A percentile compares a stretch with the other conserved stretches of the same genome.
Evolutionary conservation across 139 green algal species (phyloP).

Genomic region (Closterium sp.): DNA sequence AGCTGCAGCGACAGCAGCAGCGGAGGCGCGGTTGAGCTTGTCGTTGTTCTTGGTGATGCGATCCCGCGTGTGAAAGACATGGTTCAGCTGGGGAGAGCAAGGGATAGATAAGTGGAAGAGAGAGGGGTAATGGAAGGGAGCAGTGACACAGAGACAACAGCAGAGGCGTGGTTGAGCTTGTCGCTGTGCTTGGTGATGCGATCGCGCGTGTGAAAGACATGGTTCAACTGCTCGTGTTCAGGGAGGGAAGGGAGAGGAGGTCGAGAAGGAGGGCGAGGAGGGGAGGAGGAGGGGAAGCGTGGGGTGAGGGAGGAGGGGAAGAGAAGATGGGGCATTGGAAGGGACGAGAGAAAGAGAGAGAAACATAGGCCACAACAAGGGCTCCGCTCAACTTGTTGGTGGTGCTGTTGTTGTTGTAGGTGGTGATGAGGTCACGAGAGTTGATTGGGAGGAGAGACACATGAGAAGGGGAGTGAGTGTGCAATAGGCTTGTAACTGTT

Average conservation of each 20-base stretch:
- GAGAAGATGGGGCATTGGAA: not conserved
- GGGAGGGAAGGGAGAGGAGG: not conserved
- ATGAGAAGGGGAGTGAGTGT: not conserved
- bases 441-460: conserved; percentile 27
- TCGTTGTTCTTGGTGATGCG: too few species aligned
- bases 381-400: not conserved
- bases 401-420: conserved; percentile 77
- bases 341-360: too few species aligned
- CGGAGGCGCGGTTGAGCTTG: not conserved
- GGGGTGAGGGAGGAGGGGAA: not conserved
- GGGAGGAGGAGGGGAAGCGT: not conserved
- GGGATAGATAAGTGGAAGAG: too few species aligned
- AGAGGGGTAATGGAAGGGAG: too few species aligned
- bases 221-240: conserved; percentile 75
- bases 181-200: conserved; percentile 79
- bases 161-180: not conserved
- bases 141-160: too few species aligned
- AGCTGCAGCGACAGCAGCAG: not conserved
- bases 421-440: conserved; percentile 78
- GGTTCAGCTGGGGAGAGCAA: too few species aligned
- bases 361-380: too few species aligned
- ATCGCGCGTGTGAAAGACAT: conserved; percentile 76
- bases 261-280: not conserved
- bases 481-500: too few species aligned
- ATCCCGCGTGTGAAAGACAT: too few species aligned